Conservation (phyloP, 1,284 basidiomycete species). For the Moesziomyces aphidis region DNA sequence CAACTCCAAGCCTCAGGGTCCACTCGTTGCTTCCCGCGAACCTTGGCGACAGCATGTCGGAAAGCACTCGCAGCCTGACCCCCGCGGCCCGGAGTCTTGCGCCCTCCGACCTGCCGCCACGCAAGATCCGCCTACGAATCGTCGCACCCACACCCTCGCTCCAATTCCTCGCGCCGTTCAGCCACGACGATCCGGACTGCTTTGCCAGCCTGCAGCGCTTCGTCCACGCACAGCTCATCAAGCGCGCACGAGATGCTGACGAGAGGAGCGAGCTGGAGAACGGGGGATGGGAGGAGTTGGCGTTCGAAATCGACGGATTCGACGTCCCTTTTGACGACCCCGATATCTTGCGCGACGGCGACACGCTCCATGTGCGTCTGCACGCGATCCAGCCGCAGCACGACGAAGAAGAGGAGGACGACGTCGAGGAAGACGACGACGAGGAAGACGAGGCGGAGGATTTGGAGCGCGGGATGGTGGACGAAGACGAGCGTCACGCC, state of each 20-base stretch:
- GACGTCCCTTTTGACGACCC: constrained; percentile 41
- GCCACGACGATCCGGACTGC: constrained; percentile 4
- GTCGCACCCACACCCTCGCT: constrained; percentile 20
- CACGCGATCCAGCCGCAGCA: neutral
- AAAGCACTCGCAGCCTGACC: constrained; percentile 1
- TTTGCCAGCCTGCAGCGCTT: constrained; percentile 23
- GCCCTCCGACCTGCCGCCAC: neutral
- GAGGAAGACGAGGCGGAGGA: too few relatives aligned
- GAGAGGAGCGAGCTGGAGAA: constrained; percentile 6
- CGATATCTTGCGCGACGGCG: constrained; percentile 41
- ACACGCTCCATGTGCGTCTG: constrained; percentile 22
- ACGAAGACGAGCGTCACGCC: constrained; percentile 14
- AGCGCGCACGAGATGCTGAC: neutral
- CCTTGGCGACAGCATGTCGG: constrained; percentile 11
- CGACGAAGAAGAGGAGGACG: neutral
- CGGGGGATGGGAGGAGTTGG: neutral
- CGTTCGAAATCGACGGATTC: constrained; percentile 29
- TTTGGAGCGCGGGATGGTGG: neutral
- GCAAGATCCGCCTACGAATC: constrained; percentile 32
- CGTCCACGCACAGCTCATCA: constrained; percentile 14
- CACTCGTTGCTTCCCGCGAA: too few relatives aligned
- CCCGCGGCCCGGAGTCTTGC: constrained; percentile 4
- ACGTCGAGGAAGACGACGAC: too few relatives aligned
- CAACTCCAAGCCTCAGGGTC: neutral
- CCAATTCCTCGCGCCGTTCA: constrained; percentile 44